Evolutionary conservation across 2,329 filamentous ascomycete species (phyloP), one percentile per base, ranked within the genome.

Genomic region (Alternaria gaisen): DNA sequence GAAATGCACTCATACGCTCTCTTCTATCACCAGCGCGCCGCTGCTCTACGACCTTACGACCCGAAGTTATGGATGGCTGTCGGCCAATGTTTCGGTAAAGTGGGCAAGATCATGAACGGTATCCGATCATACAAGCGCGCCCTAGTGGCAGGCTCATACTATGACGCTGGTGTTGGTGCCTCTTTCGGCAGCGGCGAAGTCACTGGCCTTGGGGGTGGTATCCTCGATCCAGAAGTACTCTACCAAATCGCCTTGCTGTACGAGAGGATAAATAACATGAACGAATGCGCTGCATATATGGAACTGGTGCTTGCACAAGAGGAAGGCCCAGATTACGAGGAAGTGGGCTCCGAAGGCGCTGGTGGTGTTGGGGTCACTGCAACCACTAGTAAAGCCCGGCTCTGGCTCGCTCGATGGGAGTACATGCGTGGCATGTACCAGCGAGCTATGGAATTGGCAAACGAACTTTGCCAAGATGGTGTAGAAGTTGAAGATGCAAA

Each of bases 31-130:
- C 96, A 98, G 75, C 93, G 95, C 58, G 95, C 95, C 0, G 94
- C 94, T 0, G 92, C 93, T 0, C 83, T 99, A 2, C 88, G 94
- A n/a, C 93, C 94, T 0, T 97, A 94, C 85, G 95, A 99, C 70
- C 92, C 94, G 0, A 98, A 98, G 79, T 97, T 99, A 92, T 99
- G 95, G 95, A 91, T 95, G 83, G 95, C 95, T 0, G 93, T 99
- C 5, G 95, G 92, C 10, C 91, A 91, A 34, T 97, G 94, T 76
- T 89, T 97, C 65, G 91, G 94, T 63, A 94, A 94, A 76, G 96
- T 97, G 85, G 90, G 90, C 53, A 89, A 94, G 56, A 84, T 92
- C 52, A 86, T 89, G n/a, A 94, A 97, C 70, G 94, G 93, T 30
- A 97, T 99, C 78, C 95, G 97, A 73, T 93, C 95, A 0, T 88